Percentiles rank a stretch among this genome's conserved stretches.
phyloP scores from a whole-genome alignment of 2,329 filamentous ascomycete genomes.

The Penicillium paneum region DNA sequence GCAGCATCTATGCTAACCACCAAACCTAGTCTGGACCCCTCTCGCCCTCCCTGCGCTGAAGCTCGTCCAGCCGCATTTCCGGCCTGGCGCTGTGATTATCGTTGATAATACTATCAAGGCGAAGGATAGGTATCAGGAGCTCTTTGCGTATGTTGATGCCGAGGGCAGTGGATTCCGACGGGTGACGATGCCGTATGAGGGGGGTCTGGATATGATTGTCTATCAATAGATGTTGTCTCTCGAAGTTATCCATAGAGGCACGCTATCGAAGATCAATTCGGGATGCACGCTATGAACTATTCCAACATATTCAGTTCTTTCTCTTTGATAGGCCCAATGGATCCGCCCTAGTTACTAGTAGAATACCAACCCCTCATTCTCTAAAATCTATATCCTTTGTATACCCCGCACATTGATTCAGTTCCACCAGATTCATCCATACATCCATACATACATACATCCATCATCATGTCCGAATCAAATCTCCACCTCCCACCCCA shows the following conservation, averaged over 20 bases:
- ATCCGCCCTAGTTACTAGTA: not conserved
- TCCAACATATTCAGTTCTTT: not conserved
- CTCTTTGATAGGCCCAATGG: not conserved
- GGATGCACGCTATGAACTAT: not conserved
- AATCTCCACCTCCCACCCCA: constrained; percentile 18
- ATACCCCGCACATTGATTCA: not conserved
- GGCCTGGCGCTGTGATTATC: constrained; percentile 17
- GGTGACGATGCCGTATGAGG: constrained; percentile 18
- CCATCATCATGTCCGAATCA: constrained; percentile 5
- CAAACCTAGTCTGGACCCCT: constrained; percentile 53
- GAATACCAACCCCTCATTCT: constrained; percentile 2
- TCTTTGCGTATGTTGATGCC: constrained; percentile 20
- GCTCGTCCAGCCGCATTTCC: constrained; percentile 14
- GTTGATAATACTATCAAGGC: constrained; percentile 18
- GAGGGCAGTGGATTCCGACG: constrained; percentile 16
- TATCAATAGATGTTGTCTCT: constrained; percentile 10
- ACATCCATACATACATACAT: not conserved
- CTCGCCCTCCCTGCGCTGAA: constrained; percentile 48
- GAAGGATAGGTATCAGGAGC: constrained; percentile 10
- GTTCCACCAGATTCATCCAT: not conserved
- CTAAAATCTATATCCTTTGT: not conserved
- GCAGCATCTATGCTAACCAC: not conserved
- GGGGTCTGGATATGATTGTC: constrained; percentile 21
- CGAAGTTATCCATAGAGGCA: not conserved
- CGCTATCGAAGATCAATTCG: not conserved